Conservation (phyloP, 2,329 filamentous ascomycete genomes). For the Claviceps sp. region DNA sequence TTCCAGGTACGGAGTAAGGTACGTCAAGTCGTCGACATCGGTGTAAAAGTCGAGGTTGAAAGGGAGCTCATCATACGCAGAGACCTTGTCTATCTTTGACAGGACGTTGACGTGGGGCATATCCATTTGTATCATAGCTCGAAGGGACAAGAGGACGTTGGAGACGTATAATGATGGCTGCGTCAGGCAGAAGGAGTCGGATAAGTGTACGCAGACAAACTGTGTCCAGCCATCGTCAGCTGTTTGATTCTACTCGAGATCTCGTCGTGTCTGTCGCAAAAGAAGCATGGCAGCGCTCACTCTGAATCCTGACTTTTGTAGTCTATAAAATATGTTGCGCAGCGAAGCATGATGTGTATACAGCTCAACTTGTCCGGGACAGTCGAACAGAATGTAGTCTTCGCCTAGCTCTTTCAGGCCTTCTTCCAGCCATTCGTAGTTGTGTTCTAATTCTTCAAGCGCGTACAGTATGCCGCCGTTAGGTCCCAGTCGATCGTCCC, state of each 20-base stretch:
- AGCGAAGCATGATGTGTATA: slow-evolving; percentile 92
- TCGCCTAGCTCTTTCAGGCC: slow-evolving; percentile 69
- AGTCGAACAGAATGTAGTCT: slow-evolving; percentile 92
- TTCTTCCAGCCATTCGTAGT: slow-evolving; percentile 81
- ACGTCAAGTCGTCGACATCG: slow-evolving; percentile 83
- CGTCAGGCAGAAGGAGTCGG: slow-evolving; percentile 87
- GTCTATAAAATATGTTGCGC: slow-evolving; percentile 77
- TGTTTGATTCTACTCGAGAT: neutral
- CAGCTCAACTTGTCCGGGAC: slow-evolving; percentile 90
- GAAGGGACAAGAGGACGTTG: slow-evolving; percentile 79
- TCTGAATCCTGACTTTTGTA: slow-evolving; percentile 86
- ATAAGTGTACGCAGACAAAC: slow-evolving; percentile 87
- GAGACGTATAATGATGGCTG: slow-evolving; percentile 91
- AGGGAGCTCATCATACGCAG: slow-evolving; percentile 69
- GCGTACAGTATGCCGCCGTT: slow-evolving; percentile 91
- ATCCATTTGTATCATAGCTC: slow-evolving; percentile 97
- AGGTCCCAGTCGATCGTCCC: slow-evolving; percentile 74
- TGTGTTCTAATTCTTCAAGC: slow-evolving; percentile 86
- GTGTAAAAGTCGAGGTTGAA: slow-evolving; percentile 98
- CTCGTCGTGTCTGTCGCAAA: too few relatives aligned
- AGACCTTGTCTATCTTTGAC: slow-evolving; percentile 92
- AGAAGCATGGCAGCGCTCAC: slow-evolving; percentile 30
- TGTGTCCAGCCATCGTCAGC: slow-evolving; percentile 24
- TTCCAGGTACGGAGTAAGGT: slow-evolving; percentile 69
- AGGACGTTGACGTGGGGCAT: slow-evolving; percentile 91